A percentile compares a stretch with the other conserved stretches of the same genome.
Evolutionary conservation across 2,329 filamentous ascomycete species (phyloP).

Genomic region (Talaromyces sp.): DNA sequence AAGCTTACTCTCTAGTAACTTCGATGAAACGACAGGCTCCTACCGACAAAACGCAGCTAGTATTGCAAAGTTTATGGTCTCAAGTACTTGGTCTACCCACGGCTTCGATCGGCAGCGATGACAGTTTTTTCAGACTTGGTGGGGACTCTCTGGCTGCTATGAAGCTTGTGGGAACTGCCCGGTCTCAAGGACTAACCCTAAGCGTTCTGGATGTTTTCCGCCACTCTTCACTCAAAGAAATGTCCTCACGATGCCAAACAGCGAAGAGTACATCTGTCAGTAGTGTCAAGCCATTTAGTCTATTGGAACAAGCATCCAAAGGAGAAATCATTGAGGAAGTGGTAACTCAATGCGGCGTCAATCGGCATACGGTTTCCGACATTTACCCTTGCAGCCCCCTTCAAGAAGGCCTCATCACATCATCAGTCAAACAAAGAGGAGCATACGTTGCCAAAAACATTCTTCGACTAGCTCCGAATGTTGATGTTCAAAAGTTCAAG

Average conservation of each 20-base stretch:
- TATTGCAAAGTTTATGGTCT: constrained; percentile 18
- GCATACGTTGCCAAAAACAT: constrained; percentile 47
- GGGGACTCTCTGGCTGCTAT: constrained; percentile 22
- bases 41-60: constrained; percentile 21
- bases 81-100: constrained; percentile 17
- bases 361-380: constrained; percentile 28
- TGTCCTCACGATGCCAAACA: constrained; percentile 32
- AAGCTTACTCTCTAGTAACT: constrained; percentile 25
- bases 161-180: constrained; percentile 14
- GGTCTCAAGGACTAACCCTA: constrained; percentile 3
- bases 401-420: constrained; percentile 44
- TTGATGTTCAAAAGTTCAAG: constrained; percentile 43
- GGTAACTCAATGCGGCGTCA: constrained; percentile 26
- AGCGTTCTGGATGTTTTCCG: constrained; percentile 28
- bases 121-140: constrained; percentile 28
- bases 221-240: constrained; percentile 38
- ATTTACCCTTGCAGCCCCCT: constrained; percentile 42
- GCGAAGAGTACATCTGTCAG: not conserved
- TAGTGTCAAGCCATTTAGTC: constrained; percentile 23
- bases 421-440: constrained; percentile 44
- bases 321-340: constrained; percentile 25
- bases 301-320: constrained; percentile 17
- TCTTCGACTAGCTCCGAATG: constrained; percentile 32
- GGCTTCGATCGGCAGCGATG: constrained; percentile 18
- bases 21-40: constrained; percentile 15